Base-by-base conservation (phyloP, 163 green algal genomes). In the Chlamydomonas reinhardtii region DNA sequence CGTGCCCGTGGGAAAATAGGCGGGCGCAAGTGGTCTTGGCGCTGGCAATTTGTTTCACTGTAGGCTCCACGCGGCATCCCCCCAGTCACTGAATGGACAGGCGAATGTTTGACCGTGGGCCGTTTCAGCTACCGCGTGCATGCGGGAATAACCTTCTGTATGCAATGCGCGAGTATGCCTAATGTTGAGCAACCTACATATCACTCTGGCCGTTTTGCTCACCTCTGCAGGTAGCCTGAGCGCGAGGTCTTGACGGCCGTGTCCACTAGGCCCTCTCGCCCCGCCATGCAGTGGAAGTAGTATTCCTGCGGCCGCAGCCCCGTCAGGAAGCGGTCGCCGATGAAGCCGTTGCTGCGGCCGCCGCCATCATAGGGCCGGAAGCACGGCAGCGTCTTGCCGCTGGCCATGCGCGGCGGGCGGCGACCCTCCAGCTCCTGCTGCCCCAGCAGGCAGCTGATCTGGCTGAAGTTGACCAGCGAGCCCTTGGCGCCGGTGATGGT, bases 271-370 rank as follows among this genome's bases (percentile, higher is more conserved):
- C 97, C 97, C 89, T 99, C 97, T 1, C 97, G 91, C 22, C 97
- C 97, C 4, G 97, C 97, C 97, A 99, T 99, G 93, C 97, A 99
- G 88, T 99, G 97, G 89, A 99, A 99, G 92, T 99, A 99, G 88
- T 99, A 99, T 92, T 99, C 97, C 80, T 86, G 74, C 31, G 82
- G 87, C 27, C 87, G 35, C 85, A 87, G 71, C 73, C 94, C 95
- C 22, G 96, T 97, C 32, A 99, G 91, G 93, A 99, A 99, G 43
- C 97, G 94, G 90, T 99, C 97, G 2, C 90, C 96, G 22, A 99
- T 96, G 89, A 98, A 99, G 29, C 96, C 96, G 39, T 96, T 96
- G 12, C 93, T 93, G 9, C 89, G 77, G 31, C 85, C 89, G 43
- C 95, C 96, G 27, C 86, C 91, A 71, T 98, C 96, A 65, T 94